Base-by-base conservation (phyloP, 2,329 filamentous ascomycete genomes). In the Botrytis elliptica region DNA sequence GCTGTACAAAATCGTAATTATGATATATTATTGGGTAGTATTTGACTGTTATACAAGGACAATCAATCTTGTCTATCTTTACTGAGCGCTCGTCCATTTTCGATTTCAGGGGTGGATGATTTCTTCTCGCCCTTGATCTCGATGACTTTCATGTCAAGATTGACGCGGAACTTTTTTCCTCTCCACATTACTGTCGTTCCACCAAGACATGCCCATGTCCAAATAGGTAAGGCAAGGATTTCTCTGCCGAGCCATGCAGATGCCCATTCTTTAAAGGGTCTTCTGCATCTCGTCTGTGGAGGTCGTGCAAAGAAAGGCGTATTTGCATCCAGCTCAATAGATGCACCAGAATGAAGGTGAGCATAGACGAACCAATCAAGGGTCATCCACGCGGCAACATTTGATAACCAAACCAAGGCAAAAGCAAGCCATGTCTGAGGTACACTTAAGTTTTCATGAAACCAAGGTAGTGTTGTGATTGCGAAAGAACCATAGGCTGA, bases 171-270 rank as follows among this genome's bases (percentile, higher is more conserved):
- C 42, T 85, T 88, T 79, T 91, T 91, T 0, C 95, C 95, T 72
- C 96, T 86, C 97, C 96, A 99, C 70, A 89, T 89, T 0, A 99
- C 93, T 0, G 91, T 95, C 2, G 92, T 90, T 0, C 96, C 96
- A n/a, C 95, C 91, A 78, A 93, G 89, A 33, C 98, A 93, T 0
- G 96, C 96, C 89, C 92, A 94, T 0, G 89, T 84, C 96, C 96
- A 99, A 74, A 99, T 92, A 0, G 95, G 95, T 64, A 97, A 85
- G 0, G 96, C 95, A 14, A 98, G 85, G 0, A 89, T 77, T 83
- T 99, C 96, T 46, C 96, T 87, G 0, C 92, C 94, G 0, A 97
- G 78, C 96, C 97, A 99, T 0, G 95, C 92, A 9, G 87, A 81
- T 6, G 96, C 80, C 93, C 94, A 99, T 76, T 92, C 87, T 0